Conservation (phyloP, 768 basidiomycete species). For the Symmetrospora coprosmae region DNA sequence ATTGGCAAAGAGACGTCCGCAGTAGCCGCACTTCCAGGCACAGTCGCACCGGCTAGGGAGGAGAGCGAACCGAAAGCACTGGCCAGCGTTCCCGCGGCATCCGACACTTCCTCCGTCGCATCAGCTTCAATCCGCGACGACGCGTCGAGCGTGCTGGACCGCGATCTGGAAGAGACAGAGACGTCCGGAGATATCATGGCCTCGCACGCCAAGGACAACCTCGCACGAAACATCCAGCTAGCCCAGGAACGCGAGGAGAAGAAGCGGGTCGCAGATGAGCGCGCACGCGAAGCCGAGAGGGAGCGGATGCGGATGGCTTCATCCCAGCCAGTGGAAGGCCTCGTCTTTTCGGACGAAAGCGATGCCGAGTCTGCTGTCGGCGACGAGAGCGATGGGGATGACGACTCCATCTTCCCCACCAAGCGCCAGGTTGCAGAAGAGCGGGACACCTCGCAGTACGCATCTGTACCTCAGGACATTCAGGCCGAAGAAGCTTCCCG, state of each 20-base stretch:
- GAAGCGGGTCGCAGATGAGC: constrained; percentile 28
- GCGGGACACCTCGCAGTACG: not conserved
- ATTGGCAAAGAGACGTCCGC: not conserved
- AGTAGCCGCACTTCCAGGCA: not conserved
- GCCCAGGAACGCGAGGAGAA: constrained; percentile 30
- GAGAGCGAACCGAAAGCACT: not conserved
- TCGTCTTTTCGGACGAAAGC: constrained; percentile 22
- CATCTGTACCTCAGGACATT: too few relatives aligned
- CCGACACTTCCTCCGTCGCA: constrained; percentile 26
- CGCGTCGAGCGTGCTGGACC: constrained; percentile 67
- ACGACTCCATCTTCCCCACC: constrained; percentile 36
- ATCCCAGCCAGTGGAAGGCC: constrained; percentile 24
- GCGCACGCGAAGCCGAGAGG: constrained; percentile 22
- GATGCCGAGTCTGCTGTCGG: constrained; percentile 36
- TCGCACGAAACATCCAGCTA: constrained; percentile 22
- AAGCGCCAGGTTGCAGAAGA: not conserved
- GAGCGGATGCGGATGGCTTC: constrained; percentile 26
- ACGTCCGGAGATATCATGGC: constrained; percentile 8
- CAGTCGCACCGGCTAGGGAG: not conserved
- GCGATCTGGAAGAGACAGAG: constrained; percentile 45
- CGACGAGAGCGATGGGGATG: constrained; percentile 44
- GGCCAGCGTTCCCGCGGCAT: not conserved
- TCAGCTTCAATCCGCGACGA: constrained; percentile 61
- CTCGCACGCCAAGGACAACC: constrained; percentile 8
- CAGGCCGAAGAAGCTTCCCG: too few relatives aligned